A percentile compares a stretch with the other conserved stretches of the same genome.
Evolutionary conservation across 1,284 basidiomycete genomes (phyloP).

Genomic region (Megacollybia platyphylla): DNA sequence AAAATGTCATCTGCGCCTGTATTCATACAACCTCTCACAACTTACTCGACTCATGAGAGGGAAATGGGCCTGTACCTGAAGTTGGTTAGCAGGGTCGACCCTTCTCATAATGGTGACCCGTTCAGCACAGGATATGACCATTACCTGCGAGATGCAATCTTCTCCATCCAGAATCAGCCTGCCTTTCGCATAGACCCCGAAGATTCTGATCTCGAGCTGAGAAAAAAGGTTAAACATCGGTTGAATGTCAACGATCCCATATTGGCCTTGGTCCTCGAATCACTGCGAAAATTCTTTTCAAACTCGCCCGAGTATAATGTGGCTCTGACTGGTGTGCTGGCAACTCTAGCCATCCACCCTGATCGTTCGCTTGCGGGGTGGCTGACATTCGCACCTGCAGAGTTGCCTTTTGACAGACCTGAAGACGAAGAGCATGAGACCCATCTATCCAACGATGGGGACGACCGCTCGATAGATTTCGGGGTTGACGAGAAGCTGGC

Average conservation of each 20-base stretch:
- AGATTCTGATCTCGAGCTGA: conserved; percentile 22
- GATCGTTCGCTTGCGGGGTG: conserved; percentile 81
- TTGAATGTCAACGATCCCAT: conserved; percentile 75
- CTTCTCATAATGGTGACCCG: conserved; percentile 56
- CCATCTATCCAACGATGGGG: conserved; percentile 35
- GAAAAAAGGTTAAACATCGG: conserved; percentile 46
- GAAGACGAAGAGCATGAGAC: conserved; percentile 13
- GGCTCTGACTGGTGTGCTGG: conserved; percentile 73
- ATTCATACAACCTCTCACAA: conserved; percentile 53
- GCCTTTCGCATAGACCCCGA: conserved; percentile 35
- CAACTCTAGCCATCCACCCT: conserved; percentile 72
- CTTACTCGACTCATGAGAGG: conserved; percentile 66
- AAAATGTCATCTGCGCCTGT: conserved; percentile 16
- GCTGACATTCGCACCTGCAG: conserved; percentile 57
- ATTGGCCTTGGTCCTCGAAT: conserved; percentile 58
- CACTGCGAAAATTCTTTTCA: conserved; percentile 68
- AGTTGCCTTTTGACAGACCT: conserved; percentile 13
- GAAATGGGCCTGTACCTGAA: conserved; percentile 75
- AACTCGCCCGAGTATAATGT: conserved; percentile 84
- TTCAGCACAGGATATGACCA: conserved; percentile 80
- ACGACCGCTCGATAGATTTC: conserved; percentile 72
- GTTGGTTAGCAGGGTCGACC: conserved; percentile 72
- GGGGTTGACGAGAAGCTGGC: conserved; percentile 52
- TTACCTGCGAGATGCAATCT: conserved; percentile 72
- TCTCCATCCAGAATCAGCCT: conserved; percentile 51